Evolutionary conservation across 495 filamentous ascomycete species (phyloP), one percentile per base, ranked within the genome.

Genomic region (Penicillium antarcticum): DNA sequence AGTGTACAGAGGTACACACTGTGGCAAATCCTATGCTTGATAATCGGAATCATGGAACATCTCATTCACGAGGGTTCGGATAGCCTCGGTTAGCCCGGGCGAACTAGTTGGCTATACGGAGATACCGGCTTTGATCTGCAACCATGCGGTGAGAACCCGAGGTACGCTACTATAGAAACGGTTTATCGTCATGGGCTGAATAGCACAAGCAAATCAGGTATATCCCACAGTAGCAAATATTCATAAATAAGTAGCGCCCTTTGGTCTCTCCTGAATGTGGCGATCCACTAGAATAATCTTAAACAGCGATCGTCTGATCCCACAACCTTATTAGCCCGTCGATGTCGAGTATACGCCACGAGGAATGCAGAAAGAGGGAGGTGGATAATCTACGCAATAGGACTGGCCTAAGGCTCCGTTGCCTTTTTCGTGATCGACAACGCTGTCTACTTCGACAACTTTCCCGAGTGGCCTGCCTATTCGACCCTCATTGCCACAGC

Each of bases 181-280:
- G 13, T 13, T 36, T 8, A 36, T 29, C 26, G 26, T 29, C 26
- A 29, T 29, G 26, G 26, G 26, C 26, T 29, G 26, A 29, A 29
- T 10, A 8, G 26, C 26, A 7, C 5, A 29, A 9, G 5, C 26
- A 29, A 8, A 29, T 1, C 5, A 8, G 26, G 5, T 29, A 29
- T 7, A 7, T 8, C 9, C 26, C 7, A 29, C 8, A 29, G 5
- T 2, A 23, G n/a, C 7, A 7, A 8, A 29, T 7, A 4, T 29
- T 29, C 9, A 45, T 14, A 5, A 13, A 21, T 13, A 48, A 42
- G 24, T 39, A 51, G 40, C 31, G 24, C 46, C 40, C 45, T 38
- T 31, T 53, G 50, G 42, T 36, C 48, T 55, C 52, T 59, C 19
- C 43, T 49, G 51, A 65, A 62, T 59, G 59, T 62, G 59, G 59